Percentiles rank a stretch among this genome's conserved stretches.
Conservation (phyloP, 257 asterid genomes). For the Solanum sejunctum region DNA sequence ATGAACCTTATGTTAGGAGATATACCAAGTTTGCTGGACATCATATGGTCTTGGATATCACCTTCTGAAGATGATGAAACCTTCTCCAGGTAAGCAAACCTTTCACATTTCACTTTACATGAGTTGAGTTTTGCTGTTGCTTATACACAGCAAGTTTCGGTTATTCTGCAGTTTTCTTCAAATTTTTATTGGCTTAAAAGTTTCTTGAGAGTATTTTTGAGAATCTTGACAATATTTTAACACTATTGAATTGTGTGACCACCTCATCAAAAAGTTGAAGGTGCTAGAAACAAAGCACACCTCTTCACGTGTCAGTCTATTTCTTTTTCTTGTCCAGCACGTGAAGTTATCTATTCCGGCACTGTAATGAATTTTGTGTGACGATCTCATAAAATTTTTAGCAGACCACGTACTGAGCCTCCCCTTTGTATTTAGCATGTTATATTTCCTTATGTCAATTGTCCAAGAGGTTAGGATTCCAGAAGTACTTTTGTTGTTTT, state of each 20-base stretch:
- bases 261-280: background rate
- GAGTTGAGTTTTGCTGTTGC: background rate
- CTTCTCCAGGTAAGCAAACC: conserved; percentile 50
- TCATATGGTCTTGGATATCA: conserved; percentile 91
- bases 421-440: background rate
- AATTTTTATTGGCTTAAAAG: background rate
- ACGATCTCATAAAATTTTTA: background rate
- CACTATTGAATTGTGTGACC: background rate
- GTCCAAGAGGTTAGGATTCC: background rate
- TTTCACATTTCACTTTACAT: background rate
- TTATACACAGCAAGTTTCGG: background rate
- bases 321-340: background rate
- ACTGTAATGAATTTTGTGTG: background rate
- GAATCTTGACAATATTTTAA: background rate
- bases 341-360: background rate
- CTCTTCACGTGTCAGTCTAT: background rate
- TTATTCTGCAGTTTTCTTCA: background rate
- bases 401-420: background rate
- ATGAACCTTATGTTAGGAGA: conserved; percentile 94
- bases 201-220: background rate
- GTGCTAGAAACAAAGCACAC: background rate
- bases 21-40: conserved; percentile 77
- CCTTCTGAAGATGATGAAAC: conserved; percentile 61
- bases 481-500: background rate
- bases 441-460: background rate